These are phyloP conservation scores for Fusarium albosuccineum DNA, from an alignment of 2,329 filamentous ascomycete genomes.

Conservation along the genomic window DNA sequence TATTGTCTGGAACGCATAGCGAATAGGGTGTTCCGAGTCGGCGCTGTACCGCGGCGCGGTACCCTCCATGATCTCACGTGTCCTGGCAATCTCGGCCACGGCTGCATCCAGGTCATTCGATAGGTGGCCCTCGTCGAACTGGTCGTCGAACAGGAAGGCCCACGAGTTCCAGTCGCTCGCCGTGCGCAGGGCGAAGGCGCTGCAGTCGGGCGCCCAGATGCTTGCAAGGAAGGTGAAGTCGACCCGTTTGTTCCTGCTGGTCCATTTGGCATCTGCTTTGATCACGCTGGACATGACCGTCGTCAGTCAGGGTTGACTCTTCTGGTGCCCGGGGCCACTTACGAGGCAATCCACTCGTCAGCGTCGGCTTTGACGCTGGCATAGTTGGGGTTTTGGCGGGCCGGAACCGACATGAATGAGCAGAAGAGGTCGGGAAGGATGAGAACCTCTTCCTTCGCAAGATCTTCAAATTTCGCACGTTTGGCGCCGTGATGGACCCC, in stretches of 20 bases:
- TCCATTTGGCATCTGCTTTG: not conserved
- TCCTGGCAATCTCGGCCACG: not conserved
- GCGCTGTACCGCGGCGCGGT: not conserved
- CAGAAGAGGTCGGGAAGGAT: not conserved
- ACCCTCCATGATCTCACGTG: not conserved
- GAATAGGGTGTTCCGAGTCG: constrained; percentile 1
- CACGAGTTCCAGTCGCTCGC: constrained; percentile 1
- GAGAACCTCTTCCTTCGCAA: not conserved
- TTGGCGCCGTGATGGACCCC: not conserved
- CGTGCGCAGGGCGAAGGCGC: not conserved
- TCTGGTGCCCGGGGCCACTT: not conserved
- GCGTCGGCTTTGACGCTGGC: not conserved
- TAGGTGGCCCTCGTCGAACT: not conserved
- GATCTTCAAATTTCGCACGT: not conserved
- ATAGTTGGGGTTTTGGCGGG: not conserved
- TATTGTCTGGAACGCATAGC: not conserved
- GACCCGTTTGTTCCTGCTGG: not conserved
- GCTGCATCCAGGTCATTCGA: not conserved
- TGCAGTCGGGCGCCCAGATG: not conserved
- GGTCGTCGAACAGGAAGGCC: not conserved
- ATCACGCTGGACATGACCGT: not conserved
- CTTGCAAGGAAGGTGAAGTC: not conserved
- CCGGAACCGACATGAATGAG: not conserved
- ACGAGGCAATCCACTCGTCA: not conserved
- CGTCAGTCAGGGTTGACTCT: not conserved